Evolutionary conservation across 202 grass and related monocot species (phyloP), one percentile per base, ranked within the genome.

Genomic region (Alloteropsis angusta): DNA sequence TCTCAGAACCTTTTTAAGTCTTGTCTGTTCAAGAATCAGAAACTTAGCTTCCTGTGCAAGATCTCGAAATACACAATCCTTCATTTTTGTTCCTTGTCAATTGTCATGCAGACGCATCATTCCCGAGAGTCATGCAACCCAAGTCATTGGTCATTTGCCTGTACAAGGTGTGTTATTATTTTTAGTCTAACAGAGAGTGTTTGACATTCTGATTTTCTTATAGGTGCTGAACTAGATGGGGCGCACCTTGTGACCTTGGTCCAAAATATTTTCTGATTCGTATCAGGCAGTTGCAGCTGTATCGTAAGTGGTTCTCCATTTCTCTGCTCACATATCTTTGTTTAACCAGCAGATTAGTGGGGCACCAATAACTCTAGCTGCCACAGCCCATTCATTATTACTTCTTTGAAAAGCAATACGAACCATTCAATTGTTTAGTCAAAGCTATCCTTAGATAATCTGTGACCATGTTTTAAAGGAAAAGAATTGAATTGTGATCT

Each of bases 341-440:
- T 80, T 85, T 88, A 49, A 85, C 87, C 64, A 38, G 41, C 57
- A 65, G 37, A 77, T 58, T 81, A 81, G 86, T 84, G 87, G 86
- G 44, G 14, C 50, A 21, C 76, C 82, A 81, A 22, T 85, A 49
- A 82, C 71, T 80, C 44, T 41, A 46, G 81, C 61, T 53, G 39
- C 41, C 61, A 63, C n/a, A 32, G 57, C 37, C n/a, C 22, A 12
- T 79, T 13, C 68, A 34, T 44, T 49, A 60, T 60, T 66, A 26
- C 23, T 68, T 35, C 18, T 26, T 76, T 65, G 13, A 37, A 50
- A 36, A 68, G 34, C 66, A 53, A 55, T 45, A 44, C 14, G 34
- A 39, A 21, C 2, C 5, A 55, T 65, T 8, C 16, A n/a, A 38
- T 39, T 55, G 38, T 57, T 63, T 55, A 49, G 66, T 63, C 30